Percentiles rank a stretch among this genome's conserved stretches.
phyloP scores from a whole-genome alignment of 1,139 yeast species.

The Tardiomyces depauwii region DNA sequence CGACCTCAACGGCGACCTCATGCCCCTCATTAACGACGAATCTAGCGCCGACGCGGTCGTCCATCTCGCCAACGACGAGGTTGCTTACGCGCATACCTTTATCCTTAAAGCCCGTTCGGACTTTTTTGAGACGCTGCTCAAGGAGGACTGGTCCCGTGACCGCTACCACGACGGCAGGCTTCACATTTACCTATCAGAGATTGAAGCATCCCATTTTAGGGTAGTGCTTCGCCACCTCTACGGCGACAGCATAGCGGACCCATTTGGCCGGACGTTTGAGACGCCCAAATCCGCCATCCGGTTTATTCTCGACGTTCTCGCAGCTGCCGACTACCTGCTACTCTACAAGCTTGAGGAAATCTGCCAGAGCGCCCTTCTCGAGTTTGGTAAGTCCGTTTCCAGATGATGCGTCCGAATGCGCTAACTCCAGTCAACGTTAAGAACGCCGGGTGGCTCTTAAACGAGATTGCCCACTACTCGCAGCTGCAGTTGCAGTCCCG shows the following conservation, averaged over 20 bases:
- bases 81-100: slow-evolving; percentile 35
- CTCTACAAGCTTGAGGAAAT: slow-evolving; percentile 47
- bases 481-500: slow-evolving; percentile 47
- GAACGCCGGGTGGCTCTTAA: slow-evolving; percentile 46
- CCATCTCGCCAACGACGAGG: slow-evolving; percentile 32
- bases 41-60: slow-evolving; percentile 23
- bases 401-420: slow-evolving; percentile 1
- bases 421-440: slow-evolving; percentile 34
- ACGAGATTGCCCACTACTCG: slow-evolving; percentile 40
- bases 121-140: slow-evolving; percentile 48
- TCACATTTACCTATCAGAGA: slow-evolving; percentile 35
- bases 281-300: slow-evolving; percentile 41
- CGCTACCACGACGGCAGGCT: slow-evolving; percentile 1
- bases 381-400: slow-evolving; percentile 12
- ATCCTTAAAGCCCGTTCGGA: slow-evolving; percentile 47
- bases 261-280: slow-evolving; percentile 32
- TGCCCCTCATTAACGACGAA: slow-evolving; percentile 6
- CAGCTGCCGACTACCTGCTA: slow-evolving; percentile 53
- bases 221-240: slow-evolving; percentile 46
- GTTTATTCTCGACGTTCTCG: slow-evolving; percentile 46
- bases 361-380: slow-evolving; percentile 52
- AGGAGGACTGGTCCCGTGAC: slow-evolving; percentile 5
- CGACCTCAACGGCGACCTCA: slow-evolving; percentile 12
- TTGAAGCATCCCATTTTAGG: slow-evolving; percentile 35
- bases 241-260: slow-evolving; percentile 36